Conservation (phyloP, 129 eudicot genomes). For the carrot (Daucus carota) region DNA sequence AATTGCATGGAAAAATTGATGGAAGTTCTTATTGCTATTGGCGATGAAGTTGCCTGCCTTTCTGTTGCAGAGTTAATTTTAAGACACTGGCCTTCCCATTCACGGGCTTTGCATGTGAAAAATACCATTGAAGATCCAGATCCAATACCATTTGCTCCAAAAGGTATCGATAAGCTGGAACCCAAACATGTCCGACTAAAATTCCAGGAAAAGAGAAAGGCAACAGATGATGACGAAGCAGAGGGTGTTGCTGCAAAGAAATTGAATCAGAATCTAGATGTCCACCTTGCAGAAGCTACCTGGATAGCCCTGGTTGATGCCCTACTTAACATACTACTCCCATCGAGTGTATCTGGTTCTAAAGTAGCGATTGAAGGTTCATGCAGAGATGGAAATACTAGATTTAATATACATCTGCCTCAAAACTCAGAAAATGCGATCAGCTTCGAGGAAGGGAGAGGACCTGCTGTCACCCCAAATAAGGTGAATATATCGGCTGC, state of each 20-base stretch:
- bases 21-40: constrained; percentile 96
- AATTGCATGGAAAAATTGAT: constrained; percentile 97
- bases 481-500: constrained; percentile 23
- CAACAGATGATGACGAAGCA: constrained; percentile 29
- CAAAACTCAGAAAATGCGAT: constrained; percentile 23
- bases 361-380: constrained; percentile 26
- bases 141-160: constrained; percentile 74
- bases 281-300: constrained; percentile 62
- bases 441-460: constrained; percentile 20
- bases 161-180: constrained; percentile 88
- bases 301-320: constrained; percentile 67
- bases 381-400: constrained; percentile 37
- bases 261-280: constrained; percentile 39
- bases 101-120: constrained; percentile 85
- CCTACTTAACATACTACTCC: constrained; percentile 47
- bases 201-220: constrained; percentile 65
- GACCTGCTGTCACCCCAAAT: constrained; percentile 18
- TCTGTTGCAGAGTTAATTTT: constrained; percentile 76
- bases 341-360: constrained; percentile 28
- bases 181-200: constrained; percentile 75
- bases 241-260: constrained; percentile 38
- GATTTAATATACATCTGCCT: constrained; percentile 47
- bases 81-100: constrained; percentile 93
- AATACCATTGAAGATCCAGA: constrained; percentile 74
- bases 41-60: constrained; percentile 92